phyloP scores from a whole-genome alignment of 2,329 filamentous ascomycete genomes.

The Penicillium hordei region DNA sequence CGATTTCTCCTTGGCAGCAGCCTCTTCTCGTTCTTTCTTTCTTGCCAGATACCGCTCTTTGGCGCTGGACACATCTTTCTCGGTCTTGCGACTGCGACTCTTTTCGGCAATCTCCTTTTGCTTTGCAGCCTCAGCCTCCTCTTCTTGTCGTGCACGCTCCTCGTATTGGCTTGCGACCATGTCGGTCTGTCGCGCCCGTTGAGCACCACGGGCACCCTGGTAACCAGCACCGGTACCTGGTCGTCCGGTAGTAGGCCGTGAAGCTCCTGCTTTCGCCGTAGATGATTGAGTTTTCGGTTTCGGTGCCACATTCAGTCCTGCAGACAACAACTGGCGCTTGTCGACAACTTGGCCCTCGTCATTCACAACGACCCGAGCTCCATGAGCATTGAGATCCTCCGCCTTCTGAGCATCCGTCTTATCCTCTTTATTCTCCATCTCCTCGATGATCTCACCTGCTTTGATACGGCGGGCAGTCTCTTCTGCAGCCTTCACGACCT shows the following conservation, averaged over 20 bases:
- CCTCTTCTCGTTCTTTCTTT: slow-evolving; percentile 54
- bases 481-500: slow-evolving; percentile 56
- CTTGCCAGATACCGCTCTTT: slow-evolving; percentile 62
- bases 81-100: slow-evolving; percentile 59
- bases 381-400: slow-evolving; percentile 52
- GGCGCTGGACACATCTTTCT: slow-evolving; percentile 58
- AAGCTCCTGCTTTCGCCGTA: slow-evolving; percentile 16
- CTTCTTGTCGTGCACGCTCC: slow-evolving; percentile 54
- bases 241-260: slow-evolving; percentile 19
- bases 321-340: slow-evolving; percentile 61
- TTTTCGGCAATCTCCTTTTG: slow-evolving; percentile 55
- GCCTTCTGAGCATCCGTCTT: slow-evolving; percentile 56
- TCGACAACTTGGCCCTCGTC: slow-evolving; percentile 66
- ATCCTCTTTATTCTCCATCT: slow-evolving; percentile 32
- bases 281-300: slow-evolving; percentile 49
- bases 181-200: slow-evolving; percentile 57
- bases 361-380: slow-evolving; percentile 58
- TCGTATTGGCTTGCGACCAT: slow-evolving; percentile 63
- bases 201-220: slow-evolving; percentile 42
- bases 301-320: slow-evolving; percentile 60
- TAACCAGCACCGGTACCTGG: slow-evolving; percentile 29
- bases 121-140: slow-evolving; percentile 58
- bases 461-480: slow-evolving; percentile 40
- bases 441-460: slow-evolving; percentile 32
- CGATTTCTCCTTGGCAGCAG: slow-evolving; percentile 30